phyloP scores from a whole-genome alignment of 1,284 basidiomycete species.

The Mrakiaceae sp. region DNA sequence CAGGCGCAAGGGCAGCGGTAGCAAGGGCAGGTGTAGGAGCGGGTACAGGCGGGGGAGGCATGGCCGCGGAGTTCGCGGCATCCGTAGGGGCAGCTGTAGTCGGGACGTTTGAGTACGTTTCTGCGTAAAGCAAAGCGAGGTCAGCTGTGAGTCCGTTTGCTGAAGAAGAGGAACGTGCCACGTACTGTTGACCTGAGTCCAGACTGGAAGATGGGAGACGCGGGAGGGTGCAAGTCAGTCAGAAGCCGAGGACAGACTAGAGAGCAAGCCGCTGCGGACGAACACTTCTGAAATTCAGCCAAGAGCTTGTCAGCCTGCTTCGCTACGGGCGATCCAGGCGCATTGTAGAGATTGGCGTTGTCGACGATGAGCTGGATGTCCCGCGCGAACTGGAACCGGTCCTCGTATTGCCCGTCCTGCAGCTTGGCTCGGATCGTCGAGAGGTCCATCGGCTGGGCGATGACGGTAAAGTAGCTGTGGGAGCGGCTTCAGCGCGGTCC shows the following conservation, averaged over 20 bases:
- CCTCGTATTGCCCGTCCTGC: constrained; percentile 66
- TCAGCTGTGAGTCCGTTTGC: not conserved
- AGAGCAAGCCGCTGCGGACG: constrained; percentile 29
- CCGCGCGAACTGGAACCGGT: constrained; percentile 68
- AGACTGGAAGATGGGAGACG: not conserved
- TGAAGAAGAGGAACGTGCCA: not conserved
- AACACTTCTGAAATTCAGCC: constrained; percentile 71
- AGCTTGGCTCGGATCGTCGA: constrained; percentile 80
- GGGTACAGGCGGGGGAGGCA: constrained; percentile 32
- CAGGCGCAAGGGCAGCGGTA: constrained; percentile 1
- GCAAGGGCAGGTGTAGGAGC: not conserved
- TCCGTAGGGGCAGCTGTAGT: too few species aligned
- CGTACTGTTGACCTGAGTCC: constrained; percentile 3
- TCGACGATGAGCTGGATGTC: constrained; percentile 81
- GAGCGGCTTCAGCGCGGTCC: not conserved
- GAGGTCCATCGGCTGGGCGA: constrained; percentile 92
- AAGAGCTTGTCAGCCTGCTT: constrained; percentile 68
- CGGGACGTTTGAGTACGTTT: not conserved
- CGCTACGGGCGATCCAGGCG: constrained; percentile 57
- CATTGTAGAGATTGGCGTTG: constrained; percentile 84
- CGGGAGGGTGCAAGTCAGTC: not conserved
- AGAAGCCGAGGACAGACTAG: not conserved
- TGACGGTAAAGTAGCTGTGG: constrained; percentile 71
- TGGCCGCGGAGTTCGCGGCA: constrained; percentile 18
- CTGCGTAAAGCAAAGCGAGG: not conserved